Evolutionary conservation across 1,139 yeast genomes (phyloP), one percentile per base, ranked within the genome.

Genomic region (Saccharomyces hybrid): DNA sequence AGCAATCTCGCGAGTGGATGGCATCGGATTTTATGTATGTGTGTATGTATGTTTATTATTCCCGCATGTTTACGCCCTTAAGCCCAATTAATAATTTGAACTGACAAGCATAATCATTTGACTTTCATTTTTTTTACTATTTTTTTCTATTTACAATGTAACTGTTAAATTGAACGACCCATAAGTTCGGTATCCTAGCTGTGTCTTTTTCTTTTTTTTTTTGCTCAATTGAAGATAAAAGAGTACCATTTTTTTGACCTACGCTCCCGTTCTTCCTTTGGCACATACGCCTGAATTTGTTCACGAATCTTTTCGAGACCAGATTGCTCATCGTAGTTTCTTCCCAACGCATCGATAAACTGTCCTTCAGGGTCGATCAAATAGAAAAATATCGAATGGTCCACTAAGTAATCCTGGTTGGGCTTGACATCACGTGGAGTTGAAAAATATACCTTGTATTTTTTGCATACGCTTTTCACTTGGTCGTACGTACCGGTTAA

Each of bases 321-420:
- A 56, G 85, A 85, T 34, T 78, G 78, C 25, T 90, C 91, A 52
- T 84, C 87, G 62, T 86, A 89, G 64, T 91, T 93, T 68, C 96
- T 83, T 49, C 99, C 99, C 62, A 93, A 78, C 13, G 93, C 98
- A 71, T 93, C 97, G 54, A 91, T 87, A 66, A 89, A 93, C 63
- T 87, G 82, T 51, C 98, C 99, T 70, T 93, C 98, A 19, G 96
- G 91, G 68, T 93, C 98, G 96, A 93, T 89, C 62, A 93, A 77
- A 68, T 93, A 93, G 72, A 90, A 91, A 80, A 91, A 93, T 57
- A 93, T 91, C 6, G 97, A 89, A 72, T 93, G 99, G 69, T 93
- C 99, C 19, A 93, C 99, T 60, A 93, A 79, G 69, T 93, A 93
- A 64, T 93, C 97, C 52, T 89, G 86, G 67, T 88, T 82, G 42